Evolutionary conservation across 257 asterid genomes (phyloP), one percentile per base, ranked within the genome.

Genomic region (Sherardia arvensis): DNA sequence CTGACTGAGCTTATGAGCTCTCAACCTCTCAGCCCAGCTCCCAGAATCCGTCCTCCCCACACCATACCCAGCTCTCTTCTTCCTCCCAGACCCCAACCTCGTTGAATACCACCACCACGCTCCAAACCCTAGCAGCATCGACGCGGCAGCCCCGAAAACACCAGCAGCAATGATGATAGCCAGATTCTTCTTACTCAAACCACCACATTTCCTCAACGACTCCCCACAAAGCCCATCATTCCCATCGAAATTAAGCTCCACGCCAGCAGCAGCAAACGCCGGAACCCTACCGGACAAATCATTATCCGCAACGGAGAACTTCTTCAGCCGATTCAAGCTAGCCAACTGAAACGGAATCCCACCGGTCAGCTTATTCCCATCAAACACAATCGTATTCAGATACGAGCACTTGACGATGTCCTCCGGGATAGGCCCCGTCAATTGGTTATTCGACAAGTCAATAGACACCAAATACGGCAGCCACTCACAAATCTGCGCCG

Each of bases 151-250:
- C 4, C 95, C 94, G 36, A 84, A 84, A 20, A 90, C 97, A 34
- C 99, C 97, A 0, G 97, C 92, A 1, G 95, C 91, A 36, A 90
- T 84, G 48, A 93, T 93, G 32, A 87, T 87, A 0, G 87, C 94
- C 66, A 90, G 54, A 61, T 74, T 93, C 69, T 76, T 74, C 81
- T 84, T 90, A 60, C 90, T 84, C 84, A 85, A 63, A 27, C 97
- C 92, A 17, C 97, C 95, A 38, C 99, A 87, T 74, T 84, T 85
- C 38, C 88, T 90, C 53, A 84, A 71, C 1, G 77, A 63, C 5
- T 80, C 84, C 17, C 96, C 96, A 61, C 97, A 90, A 8, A 93
- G 89, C 25, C 89, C 91, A 18, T 60, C 57, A 53, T 85, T 90
- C 6, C 96, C 97, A 12, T 61, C 73, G 30, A 74, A 80, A 66